Evolutionary conservation across 495 filamentous ascomycete species (phyloP), one percentile per base, ranked within the genome.

Genomic region (Xylaria flabelliformis): DNA sequence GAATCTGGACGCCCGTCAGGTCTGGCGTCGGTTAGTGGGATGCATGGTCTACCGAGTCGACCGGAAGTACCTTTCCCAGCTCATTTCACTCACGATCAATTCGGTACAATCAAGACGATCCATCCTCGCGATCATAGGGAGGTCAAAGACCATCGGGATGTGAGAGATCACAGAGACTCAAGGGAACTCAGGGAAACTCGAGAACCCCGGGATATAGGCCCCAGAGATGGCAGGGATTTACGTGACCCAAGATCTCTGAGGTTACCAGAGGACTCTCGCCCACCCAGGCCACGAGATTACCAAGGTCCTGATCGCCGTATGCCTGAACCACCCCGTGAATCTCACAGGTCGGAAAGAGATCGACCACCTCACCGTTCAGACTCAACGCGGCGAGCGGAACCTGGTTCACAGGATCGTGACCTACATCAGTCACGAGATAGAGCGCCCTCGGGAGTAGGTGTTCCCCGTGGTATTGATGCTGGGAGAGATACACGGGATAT

Each of bases 51-150:
- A 1, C 85, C 85, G 34, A 83, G 73, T 63, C 79, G 84, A 66
- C 85, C 85, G 7, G 82, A 85, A 72, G 79, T 85, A 26, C 79
- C 84, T 0, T 76, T 83, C 26, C 80, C 83, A 6, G 78, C 74
- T 8, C 79, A 78, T 34, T 79, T 82, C 63, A 75, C 76, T 19
- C 76, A 80, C 39, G 82, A 82, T 36, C 80, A 82, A 34, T 84
- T 82, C 71, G 76, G 77, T 10, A 81, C 78, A 12, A 76, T 74
- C 64, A 82, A 74, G 36, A 74, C 56, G 73, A 80, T 64, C 65
- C 81, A 84, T 32, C 34, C 71, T 42, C 75, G 83, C 56, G 83
- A 84, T 15, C 72, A 78, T 44, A 78, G 80, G 48, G 80, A 80
- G 0, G 58, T 53, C 32, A 77, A 77, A 62, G 76, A 75, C 7